Evolutionary conservation across 2,329 filamentous ascomycete genomes (phyloP), one percentile per base, ranked within the genome.

Genomic region (Pestalotiopsis sp.): DNA sequence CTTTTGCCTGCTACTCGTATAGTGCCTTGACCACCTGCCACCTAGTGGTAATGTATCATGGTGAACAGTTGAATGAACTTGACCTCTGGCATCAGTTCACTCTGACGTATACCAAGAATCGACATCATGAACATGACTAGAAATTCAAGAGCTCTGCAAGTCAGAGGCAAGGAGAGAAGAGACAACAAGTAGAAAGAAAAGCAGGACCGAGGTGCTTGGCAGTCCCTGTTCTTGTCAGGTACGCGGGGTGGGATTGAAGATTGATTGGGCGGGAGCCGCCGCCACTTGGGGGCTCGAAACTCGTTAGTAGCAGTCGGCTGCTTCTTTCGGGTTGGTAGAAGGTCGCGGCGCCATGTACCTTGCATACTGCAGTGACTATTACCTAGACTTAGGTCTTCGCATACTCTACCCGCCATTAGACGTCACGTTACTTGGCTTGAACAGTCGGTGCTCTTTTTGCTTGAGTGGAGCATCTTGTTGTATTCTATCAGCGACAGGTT

Each of bases 221-320:
- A 35, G 30, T n/a, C 58, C 58, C 30, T 61, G 58, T 39, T 20
- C n/a, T 35, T 61, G 58, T 61, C 58, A 61, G 58, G 58, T 61
- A 30, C 26, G 35, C 17, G 26, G 14, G 26, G 26, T 20, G n/a
- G 58, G 4, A 13, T 17, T 26, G 17, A 11, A 6, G 13, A 61
- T 17, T 39, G 30, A 61, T 61, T 61, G 58, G 58, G n/a, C 30
- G 58, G 58, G 58, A 61, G 17, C 14, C 58, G 58, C 58, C 58
- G 58, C 58, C 30, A 35, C 58, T 61, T n/a, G 14, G 30, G 26
- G 30, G 11, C 35, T 61, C 58, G 58, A 61, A 61, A 61, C 58
- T 61, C 35, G 24, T 52, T 55, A 22, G 61, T 3, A 14, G 26
- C 22, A 40, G 26, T n/a, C n/a, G 39, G 39, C n/a, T 24, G 59